Evolutionary conservation across 495 filamentous ascomycete genomes (phyloP).

Genomic region (Penicillium alfredii): DNA sequence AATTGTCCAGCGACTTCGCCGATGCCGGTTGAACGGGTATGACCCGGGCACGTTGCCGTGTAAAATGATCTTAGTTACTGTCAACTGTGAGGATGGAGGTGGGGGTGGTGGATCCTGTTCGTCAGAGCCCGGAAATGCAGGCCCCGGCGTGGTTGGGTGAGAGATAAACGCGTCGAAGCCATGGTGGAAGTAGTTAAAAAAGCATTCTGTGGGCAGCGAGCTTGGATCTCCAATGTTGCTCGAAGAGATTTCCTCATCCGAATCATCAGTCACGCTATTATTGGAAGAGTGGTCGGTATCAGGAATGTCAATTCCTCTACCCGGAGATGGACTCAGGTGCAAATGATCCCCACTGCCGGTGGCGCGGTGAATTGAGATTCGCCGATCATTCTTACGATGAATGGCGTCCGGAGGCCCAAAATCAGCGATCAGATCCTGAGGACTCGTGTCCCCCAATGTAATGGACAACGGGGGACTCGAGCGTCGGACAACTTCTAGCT

Average conservation of each 20-base stretch:
- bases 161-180: conserved; percentile 94
- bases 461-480: conserved; percentile 58
- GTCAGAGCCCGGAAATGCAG: conserved; percentile 50
- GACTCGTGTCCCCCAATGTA: conserved; percentile 70
- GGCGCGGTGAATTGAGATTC: conserved; percentile 75
- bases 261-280: conserved; percentile 71
- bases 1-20: conserved; percentile 83
- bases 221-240: conserved; percentile 30
- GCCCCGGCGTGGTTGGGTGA: conserved; percentile 59
- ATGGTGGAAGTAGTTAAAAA: conserved; percentile 94
- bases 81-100: conserved; percentile 53
- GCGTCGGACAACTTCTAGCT: conserved; percentile 66
- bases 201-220: conserved; percentile 61
- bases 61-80: conserved; percentile 83
- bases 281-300: conserved; percentile 82
- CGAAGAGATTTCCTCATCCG: conserved; percentile 53
- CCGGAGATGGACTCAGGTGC: conserved; percentile 36
- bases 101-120: conserved; percentile 29
- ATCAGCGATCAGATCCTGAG: conserved; percentile 83
- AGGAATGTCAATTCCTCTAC: conserved; percentile 36
- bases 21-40: conserved; percentile 93
- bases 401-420: conserved; percentile 93
- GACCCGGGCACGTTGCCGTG: conserved; percentile 94
- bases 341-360: conserved; percentile 36
- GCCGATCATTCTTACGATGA: conserved; percentile 85